A percentile compares a stretch with the other conserved stretches of the same genome.
These are phyloP conservation scores for Rhazya stricta DNA, from an alignment of 257 asterid genomes.

Conservation along the genomic window DNA sequence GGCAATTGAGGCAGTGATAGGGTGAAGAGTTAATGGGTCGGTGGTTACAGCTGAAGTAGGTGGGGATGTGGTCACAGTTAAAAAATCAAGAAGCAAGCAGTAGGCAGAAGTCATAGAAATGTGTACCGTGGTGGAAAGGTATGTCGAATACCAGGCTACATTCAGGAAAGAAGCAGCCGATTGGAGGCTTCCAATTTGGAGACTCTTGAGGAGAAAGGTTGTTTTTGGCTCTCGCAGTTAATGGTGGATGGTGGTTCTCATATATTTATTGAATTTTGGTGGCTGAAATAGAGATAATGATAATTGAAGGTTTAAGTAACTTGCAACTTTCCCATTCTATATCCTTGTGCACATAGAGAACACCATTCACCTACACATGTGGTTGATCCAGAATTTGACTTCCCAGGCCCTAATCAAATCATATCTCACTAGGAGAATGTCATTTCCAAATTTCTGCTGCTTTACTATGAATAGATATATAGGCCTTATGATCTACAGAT, in stretches of 20 bases:
- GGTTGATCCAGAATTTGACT: background rate
- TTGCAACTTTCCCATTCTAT: background rate
- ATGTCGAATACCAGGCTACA: no score
- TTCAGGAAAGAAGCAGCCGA: background rate
- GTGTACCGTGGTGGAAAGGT: background rate
- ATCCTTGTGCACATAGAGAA: background rate
- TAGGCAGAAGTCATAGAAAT: background rate
- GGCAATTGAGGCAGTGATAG: no score
- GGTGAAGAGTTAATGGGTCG: no score
- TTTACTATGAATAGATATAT: background rate
- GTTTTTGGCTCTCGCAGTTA: background rate
- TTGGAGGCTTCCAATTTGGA: background rate
- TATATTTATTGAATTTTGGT: background rate
- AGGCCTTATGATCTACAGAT: background rate
- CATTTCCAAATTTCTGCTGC: background rate
- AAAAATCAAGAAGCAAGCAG: background rate
- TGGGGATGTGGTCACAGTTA: background rate
- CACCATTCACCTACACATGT: background rate
- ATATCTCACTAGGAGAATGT: background rate
- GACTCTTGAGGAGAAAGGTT: background rate
- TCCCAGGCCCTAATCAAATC: background rate
- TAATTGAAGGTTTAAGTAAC: background rate
- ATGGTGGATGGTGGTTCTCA: background rate
- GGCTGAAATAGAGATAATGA: background rate
- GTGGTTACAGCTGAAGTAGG: background rate